Conservation (phyloP, 2,329 filamentous ascomycete species). For the Alternaria triticimaculans region DNA sequence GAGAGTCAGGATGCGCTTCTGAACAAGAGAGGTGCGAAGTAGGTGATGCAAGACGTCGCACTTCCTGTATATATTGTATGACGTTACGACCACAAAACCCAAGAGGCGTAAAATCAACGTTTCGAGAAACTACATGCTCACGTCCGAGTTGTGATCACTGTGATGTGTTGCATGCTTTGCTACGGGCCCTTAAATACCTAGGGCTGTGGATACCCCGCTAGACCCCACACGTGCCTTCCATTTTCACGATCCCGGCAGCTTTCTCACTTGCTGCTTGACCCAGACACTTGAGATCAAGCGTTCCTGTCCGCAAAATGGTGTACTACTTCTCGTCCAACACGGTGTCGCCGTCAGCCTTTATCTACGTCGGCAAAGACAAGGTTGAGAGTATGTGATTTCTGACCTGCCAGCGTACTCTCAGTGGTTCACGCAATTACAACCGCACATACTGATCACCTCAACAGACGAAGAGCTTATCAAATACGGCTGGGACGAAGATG, state of each 20-base stretch:
- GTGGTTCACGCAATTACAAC: background rate
- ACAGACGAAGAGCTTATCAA: conserved; percentile 96
- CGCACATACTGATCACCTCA: background rate
- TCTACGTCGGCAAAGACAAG: conserved; percentile 99
- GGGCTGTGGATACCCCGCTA: conserved; percentile 29
- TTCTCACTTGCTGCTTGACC: background rate
- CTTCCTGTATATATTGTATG: background rate
- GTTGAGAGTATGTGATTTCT: conserved; percentile 78
- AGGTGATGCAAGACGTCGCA: background rate
- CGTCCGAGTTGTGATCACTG: background rate
- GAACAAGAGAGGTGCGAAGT: conserved; percentile 31
- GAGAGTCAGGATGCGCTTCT: conserved; percentile 32
- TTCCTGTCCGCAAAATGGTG: conserved; percentile 68
- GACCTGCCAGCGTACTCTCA: background rate
- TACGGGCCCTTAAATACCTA: conserved; percentile 4
- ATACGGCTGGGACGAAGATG: conserved; percentile 91
- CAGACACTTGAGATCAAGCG: background rate
- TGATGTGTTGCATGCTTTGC: background rate
- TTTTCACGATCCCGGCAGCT: conserved; percentile 27
- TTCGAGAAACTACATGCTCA: background rate
- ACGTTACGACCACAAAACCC: background rate
- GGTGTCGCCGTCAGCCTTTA: conserved; percentile 80
- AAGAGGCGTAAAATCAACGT: background rate
- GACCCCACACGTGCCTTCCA: conserved; percentile 37
- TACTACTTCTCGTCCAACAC: conserved; percentile 92